These are phyloP conservation scores for Boechera stricta DNA, from an alignment of 345 rosid species.

Conservation along the genomic window DNA sequence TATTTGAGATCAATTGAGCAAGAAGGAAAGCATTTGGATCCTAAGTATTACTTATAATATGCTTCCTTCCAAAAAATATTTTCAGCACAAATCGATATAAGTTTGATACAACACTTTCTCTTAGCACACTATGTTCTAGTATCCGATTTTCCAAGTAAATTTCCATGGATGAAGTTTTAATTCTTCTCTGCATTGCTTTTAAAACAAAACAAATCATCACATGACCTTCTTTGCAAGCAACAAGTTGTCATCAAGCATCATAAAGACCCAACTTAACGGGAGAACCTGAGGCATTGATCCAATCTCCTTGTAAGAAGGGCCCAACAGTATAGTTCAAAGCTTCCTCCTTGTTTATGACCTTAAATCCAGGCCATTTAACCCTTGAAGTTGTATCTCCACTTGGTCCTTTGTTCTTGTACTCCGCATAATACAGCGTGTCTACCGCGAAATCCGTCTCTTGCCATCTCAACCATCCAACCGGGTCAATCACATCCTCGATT, in stretches of 20 bases:
- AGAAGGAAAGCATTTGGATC: neutral
- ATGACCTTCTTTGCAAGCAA: slow-evolving; percentile 7
- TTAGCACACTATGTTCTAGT: slow-evolving; percentile 12
- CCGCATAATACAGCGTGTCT: slow-evolving; percentile 64
- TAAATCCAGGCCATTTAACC: slow-evolving; percentile 79
- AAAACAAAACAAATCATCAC: slow-evolving; percentile 7
- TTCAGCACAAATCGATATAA: slow-evolving; percentile 8
- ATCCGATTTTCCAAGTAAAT: slow-evolving; percentile 15
- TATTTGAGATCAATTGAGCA: neutral
- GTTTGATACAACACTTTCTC: slow-evolving; percentile 17
- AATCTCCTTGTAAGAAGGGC: slow-evolving; percentile 63
- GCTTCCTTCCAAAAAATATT: slow-evolving; percentile 14
- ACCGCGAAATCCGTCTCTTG: slow-evolving; percentile 55
- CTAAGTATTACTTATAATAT: slow-evolving; percentile 8
- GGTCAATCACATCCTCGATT: slow-evolving; percentile 66
- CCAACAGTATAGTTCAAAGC: slow-evolving; percentile 64
- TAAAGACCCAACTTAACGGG: slow-evolving; percentile 53
- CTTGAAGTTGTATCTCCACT: slow-evolving; percentile 55
- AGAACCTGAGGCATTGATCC: slow-evolving; percentile 51
- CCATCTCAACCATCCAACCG: slow-evolving; percentile 74
- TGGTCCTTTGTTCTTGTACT: slow-evolving; percentile 71
- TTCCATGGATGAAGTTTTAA: neutral
- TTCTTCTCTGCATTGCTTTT: neutral
- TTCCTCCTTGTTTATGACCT: slow-evolving; percentile 51
- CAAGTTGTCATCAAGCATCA: slow-evolving; percentile 28